Evolutionary conservation across 441 rosid genomes (phyloP).

Genomic region (Populus hybrid): DNA sequence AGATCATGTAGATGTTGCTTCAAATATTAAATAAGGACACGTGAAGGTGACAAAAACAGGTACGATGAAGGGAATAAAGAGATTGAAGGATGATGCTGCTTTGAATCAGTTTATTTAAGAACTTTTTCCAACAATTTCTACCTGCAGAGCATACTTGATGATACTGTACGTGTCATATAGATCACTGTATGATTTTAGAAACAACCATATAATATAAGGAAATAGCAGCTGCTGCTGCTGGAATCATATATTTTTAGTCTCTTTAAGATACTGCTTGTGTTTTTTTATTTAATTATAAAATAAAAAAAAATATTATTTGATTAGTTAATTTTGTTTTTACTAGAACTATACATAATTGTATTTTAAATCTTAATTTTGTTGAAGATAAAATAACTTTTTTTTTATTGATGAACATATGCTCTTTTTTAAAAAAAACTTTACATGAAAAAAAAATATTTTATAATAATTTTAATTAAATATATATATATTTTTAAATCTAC

Average conservation of each 20-base stretch:
- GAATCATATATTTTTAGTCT: background rate
- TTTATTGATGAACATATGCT: too few species aligned
- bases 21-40: background rate
- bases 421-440: too few species aligned
- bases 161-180: background rate
- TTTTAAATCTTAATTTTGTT: too few species aligned
- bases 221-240: background rate
- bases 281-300: too few species aligned
- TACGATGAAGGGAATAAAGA: background rate
- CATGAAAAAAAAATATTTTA: too few species aligned
- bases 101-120: background rate
- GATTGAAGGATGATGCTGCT: background rate
- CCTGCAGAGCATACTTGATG: background rate
- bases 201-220: background rate
- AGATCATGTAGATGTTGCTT: constrained; percentile 20
- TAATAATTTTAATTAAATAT: too few species aligned
- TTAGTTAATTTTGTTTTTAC: too few species aligned
- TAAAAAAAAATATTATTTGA: too few species aligned
- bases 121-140: background rate
- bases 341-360: too few species aligned
- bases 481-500: too few species aligned
- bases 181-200: background rate
- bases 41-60: background rate
- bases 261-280: too few species aligned
- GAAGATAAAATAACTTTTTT: too few species aligned